These are phyloP conservation scores for Draba incana DNA, from an alignment of 345 rosid species.

Conservation along the genomic window DNA sequence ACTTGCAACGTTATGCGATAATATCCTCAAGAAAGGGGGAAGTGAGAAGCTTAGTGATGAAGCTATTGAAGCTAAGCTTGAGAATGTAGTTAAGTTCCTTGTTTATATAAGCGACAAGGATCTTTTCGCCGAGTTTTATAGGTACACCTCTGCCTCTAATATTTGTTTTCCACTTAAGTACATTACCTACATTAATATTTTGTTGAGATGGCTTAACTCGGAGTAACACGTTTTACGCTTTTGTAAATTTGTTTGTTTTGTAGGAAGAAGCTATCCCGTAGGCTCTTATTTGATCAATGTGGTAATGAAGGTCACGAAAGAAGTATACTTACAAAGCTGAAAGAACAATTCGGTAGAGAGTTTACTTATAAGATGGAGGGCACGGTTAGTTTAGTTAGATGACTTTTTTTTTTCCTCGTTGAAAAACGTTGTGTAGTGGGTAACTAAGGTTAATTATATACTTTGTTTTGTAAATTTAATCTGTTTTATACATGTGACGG, in stretches of 20 bases:
- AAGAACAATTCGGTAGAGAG: slow-evolving; percentile 54
- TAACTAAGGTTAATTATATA: neutral
- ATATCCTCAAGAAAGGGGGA: slow-evolving; percentile 35
- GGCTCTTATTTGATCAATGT: slow-evolving; percentile 64
- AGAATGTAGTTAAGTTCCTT: slow-evolving; percentile 59
- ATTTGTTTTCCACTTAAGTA: neutral
- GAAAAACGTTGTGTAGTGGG: neutral
- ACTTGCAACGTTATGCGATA: slow-evolving; percentile 41
- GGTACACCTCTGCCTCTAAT: slow-evolving; percentile 17
- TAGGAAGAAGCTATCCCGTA: slow-evolving; percentile 67
- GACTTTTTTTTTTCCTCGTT: neutral
- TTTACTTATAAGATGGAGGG: slow-evolving; percentile 77
- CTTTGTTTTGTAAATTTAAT: neutral
- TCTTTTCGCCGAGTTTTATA: slow-evolving; percentile 74
- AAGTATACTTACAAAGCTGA: slow-evolving; percentile 63
- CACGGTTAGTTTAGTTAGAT: slow-evolving; percentile 47
- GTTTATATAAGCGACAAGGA: slow-evolving; percentile 74
- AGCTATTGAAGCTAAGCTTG: slow-evolving; percentile 32
- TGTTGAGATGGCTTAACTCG: neutral
- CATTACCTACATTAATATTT: neutral
- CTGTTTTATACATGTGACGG: slow-evolving; percentile 51
- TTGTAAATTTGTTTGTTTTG: slow-evolving; percentile 23
- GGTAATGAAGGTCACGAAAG: slow-evolving; percentile 59
- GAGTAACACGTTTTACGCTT: neutral
- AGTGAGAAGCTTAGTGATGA: slow-evolving; percentile 34